A percentile compares a stretch with the other conserved stretches of the same genome.
Evolutionary conservation across 2,329 filamentous ascomycete genomes (phyloP).

Genomic region (Hypoxylon sp.): DNA sequence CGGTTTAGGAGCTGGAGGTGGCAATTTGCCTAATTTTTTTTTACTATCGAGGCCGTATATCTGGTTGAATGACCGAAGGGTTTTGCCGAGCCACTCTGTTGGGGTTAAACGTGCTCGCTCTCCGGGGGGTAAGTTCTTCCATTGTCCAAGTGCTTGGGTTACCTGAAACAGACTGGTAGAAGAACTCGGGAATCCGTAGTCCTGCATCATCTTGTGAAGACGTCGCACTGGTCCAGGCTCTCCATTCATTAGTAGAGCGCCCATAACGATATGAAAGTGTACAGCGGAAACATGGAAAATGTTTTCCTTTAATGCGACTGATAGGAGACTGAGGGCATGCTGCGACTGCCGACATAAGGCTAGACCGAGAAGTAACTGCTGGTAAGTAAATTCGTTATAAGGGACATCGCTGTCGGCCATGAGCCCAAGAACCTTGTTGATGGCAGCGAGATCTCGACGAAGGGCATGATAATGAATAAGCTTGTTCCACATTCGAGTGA

Average conservation of each 20-base stretch:
- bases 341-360: slow-evolving; percentile 65
- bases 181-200: slow-evolving; percentile 60
- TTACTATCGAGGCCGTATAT: slow-evolving; percentile 48
- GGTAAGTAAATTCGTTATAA: slow-evolving; percentile 67
- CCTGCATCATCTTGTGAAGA: slow-evolving; percentile 62
- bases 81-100: slow-evolving; percentile 53
- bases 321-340: slow-evolving; percentile 65
- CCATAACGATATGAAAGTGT: slow-evolving; percentile 70
- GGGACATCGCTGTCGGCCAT: slow-evolving; percentile 65
- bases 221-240: slow-evolving; percentile 61
- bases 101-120: slow-evolving; percentile 40
- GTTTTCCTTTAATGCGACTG: slow-evolving; percentile 60
- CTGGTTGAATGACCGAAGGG: slow-evolving; percentile 56
- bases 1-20: slow-evolving; percentile 16
- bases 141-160: slow-evolving; percentile 60
- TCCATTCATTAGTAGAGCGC: slow-evolving; percentile 63
- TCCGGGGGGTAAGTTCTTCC: slow-evolving; percentile 51
- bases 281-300: slow-evolving; percentile 63
- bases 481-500: slow-evolving; percentile 82
- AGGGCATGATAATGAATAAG: slow-evolving; percentile 79
- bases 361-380: slow-evolving; percentile 65
- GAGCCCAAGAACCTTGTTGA: slow-evolving; percentile 63
- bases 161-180: slow-evolving; percentile 62
- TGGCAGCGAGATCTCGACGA: slow-evolving; percentile 66
- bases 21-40: slow-evolving; percentile 25